Percentiles rank a stretch among this genome's conserved stretches.
These are phyloP conservation scores for Cucurbita moschata DNA, from an alignment of 306 rosid species.

Conservation along the genomic window DNA sequence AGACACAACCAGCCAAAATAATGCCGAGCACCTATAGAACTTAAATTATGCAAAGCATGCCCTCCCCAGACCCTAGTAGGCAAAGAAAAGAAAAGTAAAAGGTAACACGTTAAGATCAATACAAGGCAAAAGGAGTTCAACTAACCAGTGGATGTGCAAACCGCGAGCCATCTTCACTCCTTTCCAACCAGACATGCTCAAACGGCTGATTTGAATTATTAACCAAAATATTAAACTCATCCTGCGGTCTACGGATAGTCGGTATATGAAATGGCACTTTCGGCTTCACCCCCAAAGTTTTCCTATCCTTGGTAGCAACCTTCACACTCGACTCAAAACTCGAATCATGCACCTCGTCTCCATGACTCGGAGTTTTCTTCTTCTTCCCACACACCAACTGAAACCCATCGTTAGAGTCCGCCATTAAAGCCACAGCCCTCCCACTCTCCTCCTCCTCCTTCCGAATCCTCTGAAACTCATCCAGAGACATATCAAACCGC, in stretches of 20 bases:
- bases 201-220: conserved; percentile 61
- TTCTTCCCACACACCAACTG: conserved; percentile 54
- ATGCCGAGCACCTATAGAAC: neutral
- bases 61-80: neutral
- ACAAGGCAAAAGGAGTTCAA: neutral
- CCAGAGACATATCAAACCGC: conserved; percentile 35
- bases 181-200: conserved; percentile 87
- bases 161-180: conserved; percentile 46
- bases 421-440: conserved; percentile 3
- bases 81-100: neutral
- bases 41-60: neutral
- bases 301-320: conserved; percentile 46
- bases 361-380: conserved; percentile 20
- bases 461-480: conserved; percentile 41
- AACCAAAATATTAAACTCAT: conserved; percentile 47
- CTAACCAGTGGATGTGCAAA: conserved; percentile 81
- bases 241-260: conserved; percentile 63
- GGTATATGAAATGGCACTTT: conserved; percentile 86
- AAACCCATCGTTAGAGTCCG: conserved; percentile 41
- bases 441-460: conserved; percentile 37
- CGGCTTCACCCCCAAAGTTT: conserved; percentile 28
- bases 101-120: neutral
- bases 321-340: conserved; percentile 21
- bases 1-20: neutral
- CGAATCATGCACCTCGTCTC: conserved; percentile 10